phyloP scores from a whole-genome alignment of 2,329 filamentous ascomycete genomes.

The Sphaceloma murrayae region DNA sequence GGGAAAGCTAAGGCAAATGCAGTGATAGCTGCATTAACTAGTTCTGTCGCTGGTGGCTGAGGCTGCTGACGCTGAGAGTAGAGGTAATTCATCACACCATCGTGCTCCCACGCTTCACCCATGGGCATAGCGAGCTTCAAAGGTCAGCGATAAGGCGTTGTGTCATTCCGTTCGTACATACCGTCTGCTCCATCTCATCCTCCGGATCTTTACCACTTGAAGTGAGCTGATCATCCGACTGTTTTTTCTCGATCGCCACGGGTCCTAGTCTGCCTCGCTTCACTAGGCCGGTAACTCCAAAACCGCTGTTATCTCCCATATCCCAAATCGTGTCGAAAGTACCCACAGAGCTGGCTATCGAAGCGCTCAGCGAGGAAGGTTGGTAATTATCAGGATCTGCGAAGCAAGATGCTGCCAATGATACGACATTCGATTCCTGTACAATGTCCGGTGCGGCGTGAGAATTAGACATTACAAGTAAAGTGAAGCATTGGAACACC shows the following conservation, averaged over 20 bases:
- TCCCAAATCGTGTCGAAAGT: constrained; percentile 95
- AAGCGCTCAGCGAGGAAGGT: constrained; percentile 74
- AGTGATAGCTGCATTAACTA: constrained; percentile 88
- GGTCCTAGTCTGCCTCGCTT: constrained; percentile 63
- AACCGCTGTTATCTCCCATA: constrained; percentile 84
- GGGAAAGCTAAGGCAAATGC: constrained; percentile 88
- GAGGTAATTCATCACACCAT: constrained; percentile 72
- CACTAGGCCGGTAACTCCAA: constrained; percentile 81
- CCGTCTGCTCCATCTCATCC: constrained; percentile 50
- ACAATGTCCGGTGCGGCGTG: constrained; percentile 75
- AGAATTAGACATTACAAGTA: constrained; percentile 80
- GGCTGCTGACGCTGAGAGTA: constrained; percentile 33
- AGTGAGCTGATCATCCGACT: constrained; percentile 24
- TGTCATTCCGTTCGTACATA: constrained; percentile 20
- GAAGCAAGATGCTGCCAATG: constrained; percentile 81
- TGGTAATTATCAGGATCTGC: constrained; percentile 85
- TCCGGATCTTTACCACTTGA: constrained; percentile 48
- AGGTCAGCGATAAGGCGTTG: constrained; percentile 18
- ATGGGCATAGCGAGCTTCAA: constrained; percentile 49
- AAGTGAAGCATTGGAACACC: constrained; percentile 89
- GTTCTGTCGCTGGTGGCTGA: constrained; percentile 80
- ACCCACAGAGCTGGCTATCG: constrained; percentile 81
- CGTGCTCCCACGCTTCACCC: constrained; percentile 77
- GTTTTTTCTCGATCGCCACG: constrained; percentile 51
- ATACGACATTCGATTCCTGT: constrained; percentile 82